Evolutionary conservation across 1,139 yeast species (phyloP).

Genomic region (Scheffersomyces parashehatae): DNA sequence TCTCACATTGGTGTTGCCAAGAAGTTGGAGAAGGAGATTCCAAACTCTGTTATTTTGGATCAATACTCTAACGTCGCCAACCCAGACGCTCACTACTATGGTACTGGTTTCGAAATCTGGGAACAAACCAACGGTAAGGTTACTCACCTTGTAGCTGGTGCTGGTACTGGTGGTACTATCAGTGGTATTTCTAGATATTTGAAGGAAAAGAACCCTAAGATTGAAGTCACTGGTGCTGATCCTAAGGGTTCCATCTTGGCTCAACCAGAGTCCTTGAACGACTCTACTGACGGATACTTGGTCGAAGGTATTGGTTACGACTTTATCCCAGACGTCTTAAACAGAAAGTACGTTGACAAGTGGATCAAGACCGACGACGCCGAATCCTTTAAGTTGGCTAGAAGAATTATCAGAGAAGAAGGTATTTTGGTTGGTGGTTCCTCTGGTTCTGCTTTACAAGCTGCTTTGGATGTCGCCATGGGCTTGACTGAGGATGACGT

Average conservation of each 20-base stretch:
- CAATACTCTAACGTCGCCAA: conserved; percentile 80
- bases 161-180: conserved; percentile 88
- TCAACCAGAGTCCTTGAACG: conserved; percentile 72
- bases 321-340: conserved; percentile 79
- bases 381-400: conserved; percentile 76
- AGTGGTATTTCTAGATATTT: conserved; percentile 76
- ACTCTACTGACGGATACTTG: conserved; percentile 60
- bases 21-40: conserved; percentile 79
- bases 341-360: conserved; percentile 64
- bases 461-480: conserved; percentile 71
- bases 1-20: conserved; percentile 89
- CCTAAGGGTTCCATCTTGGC: conserved; percentile 89
- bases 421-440: conserved; percentile 90
- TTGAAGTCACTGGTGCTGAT: conserved; percentile 77
- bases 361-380: conserved; percentile 90
- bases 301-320: conserved; percentile 95
- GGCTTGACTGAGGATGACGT: conserved; percentile 73
- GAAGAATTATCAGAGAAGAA: conserved; percentile 82
- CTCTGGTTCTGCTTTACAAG: conserved; percentile 82
- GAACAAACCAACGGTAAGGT: conserved; percentile 75
- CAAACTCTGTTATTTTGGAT: conserved; percentile 82
- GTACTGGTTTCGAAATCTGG: conserved; percentile 88
- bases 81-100: conserved; percentile 82
- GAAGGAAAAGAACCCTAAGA: conserved; percentile 66
- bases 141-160: conserved; percentile 82